Percentiles rank a stretch among this genome's conserved stretches.
Conservation (phyloP, 352 stramenopile genomes). For the Phytophthora macrochlamydospora region DNA sequence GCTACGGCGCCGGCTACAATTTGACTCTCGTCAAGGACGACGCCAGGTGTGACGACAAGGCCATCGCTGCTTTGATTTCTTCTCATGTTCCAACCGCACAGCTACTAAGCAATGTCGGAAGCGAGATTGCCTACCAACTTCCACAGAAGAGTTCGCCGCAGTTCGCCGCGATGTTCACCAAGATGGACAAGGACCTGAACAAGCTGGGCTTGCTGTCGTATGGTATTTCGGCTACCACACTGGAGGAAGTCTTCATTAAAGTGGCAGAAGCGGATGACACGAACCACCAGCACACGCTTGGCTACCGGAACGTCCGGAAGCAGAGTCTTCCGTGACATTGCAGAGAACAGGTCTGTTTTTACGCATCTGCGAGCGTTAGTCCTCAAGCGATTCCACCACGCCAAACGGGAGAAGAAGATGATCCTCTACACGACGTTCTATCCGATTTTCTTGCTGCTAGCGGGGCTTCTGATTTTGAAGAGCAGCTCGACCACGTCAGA, state of each 20-base stretch:
- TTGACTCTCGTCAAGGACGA: slow-evolving; percentile 57
- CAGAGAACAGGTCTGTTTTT: slow-evolving; percentile 23
- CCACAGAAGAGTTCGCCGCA: slow-evolving; percentile 38
- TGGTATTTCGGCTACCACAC: slow-evolving; percentile 70
- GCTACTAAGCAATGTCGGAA: slow-evolving; percentile 60
- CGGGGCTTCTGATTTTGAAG: slow-evolving; percentile 52
- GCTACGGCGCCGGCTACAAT: slow-evolving; percentile 63
- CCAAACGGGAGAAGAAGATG: slow-evolving; percentile 49
- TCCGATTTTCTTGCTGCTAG: slow-evolving; percentile 47
- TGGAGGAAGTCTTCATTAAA: slow-evolving; percentile 78
- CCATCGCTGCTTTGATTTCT: slow-evolving; percentile 26
- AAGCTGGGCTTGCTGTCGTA: slow-evolving; percentile 46
- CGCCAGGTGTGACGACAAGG: slow-evolving; percentile 19
- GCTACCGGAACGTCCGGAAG: slow-evolving; percentile 3
- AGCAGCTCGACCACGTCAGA: slow-evolving; percentile 27
- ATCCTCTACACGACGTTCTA: slow-evolving; percentile 53
- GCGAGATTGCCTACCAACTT: slow-evolving; percentile 64
- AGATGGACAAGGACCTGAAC: slow-evolving; percentile 43
- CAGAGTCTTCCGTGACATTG: slow-evolving; percentile 4
- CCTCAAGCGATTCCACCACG: slow-evolving; percentile 49
- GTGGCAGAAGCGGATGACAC: slow-evolving; percentile 40
- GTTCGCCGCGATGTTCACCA: slow-evolving; percentile 58
- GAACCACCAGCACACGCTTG: slow-evolving; percentile 35
- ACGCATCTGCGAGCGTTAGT: slow-evolving; percentile 44
- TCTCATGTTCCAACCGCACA: slow-evolving; percentile 34